Evolutionary conservation across 345 rosid genomes (phyloP), one percentile per base, ranked within the genome.

Genomic region (Noccaea bulbosa): DNA sequence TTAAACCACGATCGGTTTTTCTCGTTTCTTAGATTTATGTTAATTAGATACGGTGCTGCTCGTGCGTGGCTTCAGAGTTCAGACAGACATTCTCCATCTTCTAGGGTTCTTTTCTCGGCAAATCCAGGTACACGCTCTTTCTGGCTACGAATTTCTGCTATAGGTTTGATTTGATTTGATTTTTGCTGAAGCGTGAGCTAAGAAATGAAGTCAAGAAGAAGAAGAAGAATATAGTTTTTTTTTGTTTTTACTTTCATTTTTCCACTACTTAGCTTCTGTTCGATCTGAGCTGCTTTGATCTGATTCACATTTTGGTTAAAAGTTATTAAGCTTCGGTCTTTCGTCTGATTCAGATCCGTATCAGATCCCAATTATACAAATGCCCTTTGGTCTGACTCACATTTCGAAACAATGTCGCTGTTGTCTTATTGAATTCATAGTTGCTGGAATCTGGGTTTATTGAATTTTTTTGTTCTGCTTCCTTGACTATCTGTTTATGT

Each of bases 91-190:
- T 62, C 50, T 61, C 33, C 65, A 68, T 30, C 65, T 69, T 61
- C 69, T 67, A 60, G 40, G 50, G 33, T 51, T 61, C 30, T 15
- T 51, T 37, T 34, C 72, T 44, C 49, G 16, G 69, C 55, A 60
- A 44, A 24, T 73, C 45, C 43, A 5, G 77, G 77, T 68, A 67
- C 41, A 67, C 41, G 63, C 32, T 60, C 27, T 67, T 45, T 35
- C 62, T 73, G 39, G 49, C 52, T 55, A 24, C 11, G 32, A 22
- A 53, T 53, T 5, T 47, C 51, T 56, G 40, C 32, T 27, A 8
- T 22, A 37, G 32, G 24, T 57, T 57, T 44, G 8, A 4, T 54
- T 6, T 43, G 40, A 14, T 54, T 55, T 53, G 37, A 27, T 20
- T 14, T 16, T 8, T 38, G 43, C 11, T 40, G 11, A 40, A 39